Evolutionary conservation across 169 alveolate genomes (phyloP).

Genomic region (Sarcocystis neurona): DNA sequence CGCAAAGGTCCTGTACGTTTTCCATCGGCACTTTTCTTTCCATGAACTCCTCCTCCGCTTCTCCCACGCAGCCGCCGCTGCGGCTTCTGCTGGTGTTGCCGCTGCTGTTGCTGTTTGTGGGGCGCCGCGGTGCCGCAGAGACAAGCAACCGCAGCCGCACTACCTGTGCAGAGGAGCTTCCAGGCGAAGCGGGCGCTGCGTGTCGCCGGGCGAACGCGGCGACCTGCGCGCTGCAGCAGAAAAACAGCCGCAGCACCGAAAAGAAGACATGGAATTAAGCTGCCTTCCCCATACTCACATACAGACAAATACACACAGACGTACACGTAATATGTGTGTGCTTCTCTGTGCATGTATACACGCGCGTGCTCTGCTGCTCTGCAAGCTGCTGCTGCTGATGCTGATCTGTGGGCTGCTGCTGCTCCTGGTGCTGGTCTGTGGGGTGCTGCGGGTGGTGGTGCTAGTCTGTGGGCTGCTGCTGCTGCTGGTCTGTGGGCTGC

Average conservation of each 20-base stretch:
- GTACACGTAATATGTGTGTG: too few species aligned
- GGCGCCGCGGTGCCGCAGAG: background rate
- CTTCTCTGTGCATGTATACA: too few species aligned
- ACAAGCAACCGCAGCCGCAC: background rate
- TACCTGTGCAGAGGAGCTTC: background rate
- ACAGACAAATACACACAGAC: too few species aligned
- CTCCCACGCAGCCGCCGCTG: background rate
- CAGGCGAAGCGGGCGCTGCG: background rate
- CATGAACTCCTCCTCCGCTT: background rate
- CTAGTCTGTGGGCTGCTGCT: too few species aligned
- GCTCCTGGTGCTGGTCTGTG: too few species aligned
- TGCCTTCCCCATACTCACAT: too few species aligned
- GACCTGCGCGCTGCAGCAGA: background rate
- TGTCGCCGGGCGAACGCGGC: slow-evolving; percentile 24
- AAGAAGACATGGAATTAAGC: too few species aligned
- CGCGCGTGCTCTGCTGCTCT: too few species aligned
- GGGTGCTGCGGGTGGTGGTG: too few species aligned
- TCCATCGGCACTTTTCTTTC: background rate
- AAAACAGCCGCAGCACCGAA: background rate
- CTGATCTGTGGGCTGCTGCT: too few species aligned
- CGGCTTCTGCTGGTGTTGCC: background rate
- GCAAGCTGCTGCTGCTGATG: too few species aligned
- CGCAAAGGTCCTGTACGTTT: background rate
- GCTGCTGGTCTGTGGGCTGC: too few species aligned
- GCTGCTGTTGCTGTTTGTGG: background rate